Base-by-base conservation (phyloP, 1,284 basidiomycete species). In the Jaminaea rosea region DNA sequence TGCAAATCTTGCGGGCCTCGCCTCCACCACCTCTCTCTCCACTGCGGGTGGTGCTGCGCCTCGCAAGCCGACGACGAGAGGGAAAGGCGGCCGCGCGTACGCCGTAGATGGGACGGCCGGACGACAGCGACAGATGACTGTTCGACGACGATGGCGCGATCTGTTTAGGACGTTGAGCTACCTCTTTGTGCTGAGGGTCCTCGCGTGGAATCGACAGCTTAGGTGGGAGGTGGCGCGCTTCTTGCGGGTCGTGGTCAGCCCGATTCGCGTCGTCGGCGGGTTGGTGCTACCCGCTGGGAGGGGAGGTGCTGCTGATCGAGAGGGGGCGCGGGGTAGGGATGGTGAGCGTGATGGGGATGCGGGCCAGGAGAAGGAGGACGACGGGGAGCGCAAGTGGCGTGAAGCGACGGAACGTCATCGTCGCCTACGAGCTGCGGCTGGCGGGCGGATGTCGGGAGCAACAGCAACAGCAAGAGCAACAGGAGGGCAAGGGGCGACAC, bases 81-180 rank as follows among this genome's bases (percentile, higher is more conserved):
- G n/a, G n/a, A n/a, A n/a, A n/a, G n/a, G n/a, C n/a, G 21, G n/a
- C 34, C 21, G n/a, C 10, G n/a, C 34, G 6, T 36, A 36, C 9
- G 34, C 34, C 34, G 21, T 36, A 15, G n/a, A 15, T 36, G 34
- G 34, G n/a, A 15, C 21, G 34, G n/a, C 34, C 34, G 37, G 5
- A 21, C n/a, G 39, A 45, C 29, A 26, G 8, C 46, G 55, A 29
- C 62, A 66, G 15, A 49, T 69, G 19, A 64, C 63, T 24, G 55
- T 57, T 21, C 47, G 64, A 2, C 50, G 67, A 1, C 48, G 69
- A 6, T 70, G 70, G 49, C 55, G 71, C 24, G 69, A 73, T 44
- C 54, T 73, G 26, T 28, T 73, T 24, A 62, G 71, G 1, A 73
- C 71, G n/a, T 56, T 73, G 5, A 56, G 59, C 23, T 73, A 73